Evolutionary conservation across 176 grass and related monocot species (phyloP).

Genomic region (Echinochloa phyllopogon): DNA sequence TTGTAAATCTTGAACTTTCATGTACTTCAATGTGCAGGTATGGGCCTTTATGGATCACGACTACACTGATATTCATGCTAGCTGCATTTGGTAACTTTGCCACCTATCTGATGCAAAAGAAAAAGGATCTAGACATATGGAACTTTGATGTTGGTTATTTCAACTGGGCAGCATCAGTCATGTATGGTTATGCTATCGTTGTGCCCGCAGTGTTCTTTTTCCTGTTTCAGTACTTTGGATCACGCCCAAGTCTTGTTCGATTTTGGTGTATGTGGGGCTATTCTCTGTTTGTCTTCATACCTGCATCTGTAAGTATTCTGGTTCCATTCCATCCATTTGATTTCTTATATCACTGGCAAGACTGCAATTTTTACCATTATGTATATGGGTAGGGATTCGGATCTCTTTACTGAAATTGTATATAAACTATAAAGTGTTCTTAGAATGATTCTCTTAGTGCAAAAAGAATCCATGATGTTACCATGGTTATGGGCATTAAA

Average conservation of each 20-base stretch:
- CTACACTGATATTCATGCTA: slow-evolving; percentile 89
- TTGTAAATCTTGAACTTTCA: background rate
- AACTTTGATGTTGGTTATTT: slow-evolving; percentile 93
- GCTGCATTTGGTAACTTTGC: slow-evolving; percentile 82
- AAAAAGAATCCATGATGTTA: slow-evolving; percentile 3
- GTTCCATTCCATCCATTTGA: slow-evolving; percentile 1
- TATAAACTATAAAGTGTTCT: background rate
- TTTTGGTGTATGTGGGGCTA: slow-evolving; percentile 99
- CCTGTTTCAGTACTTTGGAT: slow-evolving; percentile 92
- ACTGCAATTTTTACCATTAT: slow-evolving; percentile 21
- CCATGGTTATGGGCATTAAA: background rate
- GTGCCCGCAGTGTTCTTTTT: slow-evolving; percentile 87
- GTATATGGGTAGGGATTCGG: background rate
- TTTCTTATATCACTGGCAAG: slow-evolving; percentile 28
- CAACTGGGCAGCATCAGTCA: slow-evolving; percentile 87
- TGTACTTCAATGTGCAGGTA: slow-evolving; percentile 53
- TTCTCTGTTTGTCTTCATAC: slow-evolving; percentile 93
- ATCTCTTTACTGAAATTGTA: slow-evolving; percentile 8
- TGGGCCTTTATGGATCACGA: slow-evolving; percentile 88
- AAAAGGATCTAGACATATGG: slow-evolving; percentile 67
- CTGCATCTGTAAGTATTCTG: slow-evolving; percentile 76
- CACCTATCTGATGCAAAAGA: slow-evolving; percentile 79
- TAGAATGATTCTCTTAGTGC: background rate
- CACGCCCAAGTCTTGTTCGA: slow-evolving; percentile 63
- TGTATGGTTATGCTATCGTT: slow-evolving; percentile 82